Conservation (phyloP, 768 basidiomycete genomes). For the Mycena indigotica region DNA sequence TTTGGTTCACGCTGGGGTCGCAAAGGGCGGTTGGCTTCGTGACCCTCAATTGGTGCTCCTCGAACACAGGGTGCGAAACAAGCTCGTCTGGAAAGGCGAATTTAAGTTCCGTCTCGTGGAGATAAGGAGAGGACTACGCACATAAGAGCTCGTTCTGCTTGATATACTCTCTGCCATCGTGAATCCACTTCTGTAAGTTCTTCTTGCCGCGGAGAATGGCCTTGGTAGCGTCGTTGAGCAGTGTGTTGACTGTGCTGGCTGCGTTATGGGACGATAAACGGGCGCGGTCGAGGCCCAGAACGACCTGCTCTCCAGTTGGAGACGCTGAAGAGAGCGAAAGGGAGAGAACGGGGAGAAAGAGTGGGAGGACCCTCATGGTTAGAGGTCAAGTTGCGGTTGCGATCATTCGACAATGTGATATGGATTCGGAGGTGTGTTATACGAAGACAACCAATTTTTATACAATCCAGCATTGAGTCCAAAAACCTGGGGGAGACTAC, state of each 20-base stretch:
- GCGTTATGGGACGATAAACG: conserved; percentile 21
- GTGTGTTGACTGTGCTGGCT: conserved; percentile 32
- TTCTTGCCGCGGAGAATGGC: conserved; percentile 46
- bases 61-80: conserved; percentile 54
- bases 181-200: conserved; percentile 61
- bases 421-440: no score
- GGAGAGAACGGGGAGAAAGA: conserved; percentile 40
- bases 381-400: conserved; percentile 3
- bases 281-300: conserved; percentile 42
- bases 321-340: conserved; percentile 37
- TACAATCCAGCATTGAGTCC: no score
- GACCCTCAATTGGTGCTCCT: conserved; percentile 57
- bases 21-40: conserved; percentile 69
- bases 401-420: no score
- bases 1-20: conserved; percentile 77
- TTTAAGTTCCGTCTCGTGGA: conserved; percentile 2
- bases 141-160: conserved; percentile 73
- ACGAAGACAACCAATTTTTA: no score
- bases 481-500: no score
- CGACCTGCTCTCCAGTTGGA: conserved; percentile 48
- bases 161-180: conserved; percentile 65
- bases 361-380: conserved; percentile 41
- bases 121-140: conserved; percentile 27
- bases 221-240: conserved; percentile 46
- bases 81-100: conserved; percentile 60